These are phyloP conservation scores for Pisolithus albus DNA, from an alignment of 768 basidiomycete genomes.

Conservation along the genomic window DNA sequence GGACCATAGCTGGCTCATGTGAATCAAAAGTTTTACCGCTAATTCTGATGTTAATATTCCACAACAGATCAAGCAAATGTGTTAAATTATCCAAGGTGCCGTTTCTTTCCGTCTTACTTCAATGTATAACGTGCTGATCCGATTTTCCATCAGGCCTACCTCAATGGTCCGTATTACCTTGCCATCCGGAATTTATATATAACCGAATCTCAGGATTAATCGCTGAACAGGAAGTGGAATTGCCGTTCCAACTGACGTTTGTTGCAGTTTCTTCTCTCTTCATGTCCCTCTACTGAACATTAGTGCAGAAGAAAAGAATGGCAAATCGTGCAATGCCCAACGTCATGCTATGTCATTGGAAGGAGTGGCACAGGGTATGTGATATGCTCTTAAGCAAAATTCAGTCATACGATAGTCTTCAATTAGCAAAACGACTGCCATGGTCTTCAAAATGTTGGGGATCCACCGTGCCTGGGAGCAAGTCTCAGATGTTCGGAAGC, in stretches of 20 bases:
- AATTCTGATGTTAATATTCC: background rate
- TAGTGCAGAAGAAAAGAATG: conserved; percentile 37
- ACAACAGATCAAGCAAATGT: background rate
- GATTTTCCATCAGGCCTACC: background rate
- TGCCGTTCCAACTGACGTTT: conserved; percentile 14
- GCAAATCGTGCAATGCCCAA: conserved; percentile 46
- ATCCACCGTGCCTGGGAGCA: conserved; percentile 52
- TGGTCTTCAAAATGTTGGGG: conserved; percentile 70
- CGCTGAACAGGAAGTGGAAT: conserved; percentile 10
- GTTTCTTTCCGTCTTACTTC: background rate
- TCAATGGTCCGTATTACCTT: background rate
- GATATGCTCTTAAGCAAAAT: no score
- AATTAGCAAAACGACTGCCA: conserved; percentile 64
- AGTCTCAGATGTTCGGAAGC: conserved; percentile 32
- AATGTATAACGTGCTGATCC: background rate
- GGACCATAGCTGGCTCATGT: conserved; percentile 49
- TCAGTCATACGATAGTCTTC: background rate
- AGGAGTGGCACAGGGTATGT: conserved; percentile 61
- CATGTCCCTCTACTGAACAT: background rate
- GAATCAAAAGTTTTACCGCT: conserved; percentile 11
- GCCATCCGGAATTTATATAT: background rate
- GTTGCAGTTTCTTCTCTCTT: background rate
- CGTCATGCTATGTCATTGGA: conserved; percentile 55
- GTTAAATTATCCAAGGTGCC: conserved; percentile 2
- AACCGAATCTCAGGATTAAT: conserved; percentile 2